A percentile compares a stretch with the other conserved stretches of the same genome.
phyloP scores from a whole-genome alignment of 345 rosid genomes.

The Sisymbrium altissimum region DNA sequence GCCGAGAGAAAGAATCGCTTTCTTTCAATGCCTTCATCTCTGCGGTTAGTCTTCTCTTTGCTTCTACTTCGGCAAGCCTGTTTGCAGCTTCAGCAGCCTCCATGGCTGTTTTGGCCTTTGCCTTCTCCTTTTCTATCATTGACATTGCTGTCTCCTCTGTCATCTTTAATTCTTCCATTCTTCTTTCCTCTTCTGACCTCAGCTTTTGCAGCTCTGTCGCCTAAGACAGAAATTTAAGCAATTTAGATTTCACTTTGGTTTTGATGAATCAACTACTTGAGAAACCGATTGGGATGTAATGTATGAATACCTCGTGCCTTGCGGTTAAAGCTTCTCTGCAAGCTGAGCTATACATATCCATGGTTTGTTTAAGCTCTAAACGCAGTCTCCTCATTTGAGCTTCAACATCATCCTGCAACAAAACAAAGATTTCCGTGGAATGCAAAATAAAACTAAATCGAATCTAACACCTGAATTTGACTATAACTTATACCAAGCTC shows the following conservation, averaged over 20 bases:
- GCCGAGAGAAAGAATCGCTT: slow-evolving; percentile 27
- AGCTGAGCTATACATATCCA: slow-evolving; percentile 87
- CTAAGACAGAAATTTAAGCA: slow-evolving; percentile 32
- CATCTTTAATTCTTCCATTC: slow-evolving; percentile 52
- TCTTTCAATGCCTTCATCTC: slow-evolving; percentile 53
- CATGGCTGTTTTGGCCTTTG: slow-evolving; percentile 55
- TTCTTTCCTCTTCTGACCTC: slow-evolving; percentile 61
- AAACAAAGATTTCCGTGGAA: not conserved
- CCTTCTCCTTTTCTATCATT: slow-evolving; percentile 56
- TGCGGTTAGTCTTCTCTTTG: slow-evolving; percentile 43
- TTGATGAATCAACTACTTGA: not conserved
- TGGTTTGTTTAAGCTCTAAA: slow-evolving; percentile 85
- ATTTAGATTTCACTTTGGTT: not conserved
- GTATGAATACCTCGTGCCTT: slow-evolving; percentile 55
- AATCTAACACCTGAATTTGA: not conserved
- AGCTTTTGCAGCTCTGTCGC: slow-evolving; percentile 61
- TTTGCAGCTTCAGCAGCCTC: slow-evolving; percentile 77
- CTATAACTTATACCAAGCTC: slow-evolving; percentile 37
- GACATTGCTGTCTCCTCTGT: slow-evolving; percentile 71
- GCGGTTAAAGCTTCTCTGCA: slow-evolving; percentile 85
- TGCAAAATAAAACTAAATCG: not conserved
- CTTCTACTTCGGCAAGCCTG: slow-evolving; percentile 56
- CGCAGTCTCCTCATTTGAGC: slow-evolving; percentile 77
- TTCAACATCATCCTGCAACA: slow-evolving; percentile 71
- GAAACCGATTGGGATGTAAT: not conserved